Evolutionary conservation across 1,139 yeast species (phyloP), one percentile per base, ranked within the genome.

Genomic region (Yamadazyma epiphylla): DNA sequence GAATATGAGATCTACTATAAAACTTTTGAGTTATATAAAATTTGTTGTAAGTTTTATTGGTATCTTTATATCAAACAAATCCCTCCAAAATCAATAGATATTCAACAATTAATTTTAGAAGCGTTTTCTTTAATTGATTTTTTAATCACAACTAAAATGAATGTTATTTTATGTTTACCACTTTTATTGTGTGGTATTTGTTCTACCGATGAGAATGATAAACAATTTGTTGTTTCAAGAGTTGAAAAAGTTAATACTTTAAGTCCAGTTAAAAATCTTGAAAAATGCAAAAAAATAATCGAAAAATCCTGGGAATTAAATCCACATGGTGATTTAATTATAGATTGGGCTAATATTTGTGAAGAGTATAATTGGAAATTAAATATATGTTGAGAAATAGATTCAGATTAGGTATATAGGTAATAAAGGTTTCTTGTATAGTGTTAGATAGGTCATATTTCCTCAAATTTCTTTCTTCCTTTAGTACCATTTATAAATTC

Each of bases 301-400:
- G 33, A 46, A 27, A 54, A 51, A 26, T 40, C 45, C 6, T 55
- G 60, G 60, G 35, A 38, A 24, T 38, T 54, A n/a, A 53, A 52
- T 30, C 38, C 46, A 2, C 27, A 40, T n/a, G 58, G 58, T 5
- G 35, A 32, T n/a, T 24, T 38, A 10, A 41, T 46, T 25, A 37
- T 50, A 7, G 58, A 53, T 36, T 55, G 60, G 59, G 44, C 45
- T 14, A 49, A 44, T 25, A 46, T 55, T 5, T 52, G 58, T 35
- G 42, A 44, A 25, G 55, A 52, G 23, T 48, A 45, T 19, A 54
- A 53, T 8, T 55, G 60, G 60, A 44, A 48, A n/a, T 31, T 47
- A 8, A 42, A 41, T 8, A 31, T 47, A 13, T 44, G 51, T 30
- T 46, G 20, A 26, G 20, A 17, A n/a, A n/a, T n/a, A n/a, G n/a